Base-by-base conservation (phyloP, 2,329 filamentous ascomycete genomes). In the Drechslerella stenobrocha region DNA sequence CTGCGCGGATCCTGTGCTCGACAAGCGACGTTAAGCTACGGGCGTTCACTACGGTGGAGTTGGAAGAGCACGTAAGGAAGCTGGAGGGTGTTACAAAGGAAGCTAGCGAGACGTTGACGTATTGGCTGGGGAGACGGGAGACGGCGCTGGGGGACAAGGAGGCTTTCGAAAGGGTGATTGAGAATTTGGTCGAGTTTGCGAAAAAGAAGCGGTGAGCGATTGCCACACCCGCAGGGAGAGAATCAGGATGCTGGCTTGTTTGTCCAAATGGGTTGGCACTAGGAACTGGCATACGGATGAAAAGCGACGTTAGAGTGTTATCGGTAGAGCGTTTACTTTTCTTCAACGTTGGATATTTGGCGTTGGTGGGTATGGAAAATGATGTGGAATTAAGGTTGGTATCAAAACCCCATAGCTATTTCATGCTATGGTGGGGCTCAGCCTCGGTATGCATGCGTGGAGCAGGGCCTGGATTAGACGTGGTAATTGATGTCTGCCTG, bases 111-210 rank as follows among this genome's bases (percentile, higher is more conserved):
- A 70, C 71, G 1, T 56, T 73, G 15, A 73, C 71, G 18, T 74
- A 73, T 35, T 74, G 73, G 73, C 45, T 73, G 7, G 65, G 57
- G 15, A 71, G 71, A 42, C 64, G 71, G 13, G 73, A 74, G 51
- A 57, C 71, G 1, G 72, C 72, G 2, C 61, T 73, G 35, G 61
- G 72, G 7, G 73, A 74, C 24, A 74, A 74, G 37, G 72, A 74
- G 57, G 73, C 73, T 2, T 74, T 74, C 61, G 73, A 74, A 53
- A 71, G 70, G 6, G 73, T 74, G 6, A 74, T 74, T 59, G 73
- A 74, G 48, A 73, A 73, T 51, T 64, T 74, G n/a, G 73, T 74
- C 15, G 73, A 71, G 20, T 73, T 73, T 70, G 73, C 73, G 2
- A 67, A 67, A 48, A 67, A 67, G 24, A 67, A 67, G 24, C 13